Conservation (phyloP, 495 filamentous ascomycete genomes). For the Cercophora newfieldiana region DNA sequence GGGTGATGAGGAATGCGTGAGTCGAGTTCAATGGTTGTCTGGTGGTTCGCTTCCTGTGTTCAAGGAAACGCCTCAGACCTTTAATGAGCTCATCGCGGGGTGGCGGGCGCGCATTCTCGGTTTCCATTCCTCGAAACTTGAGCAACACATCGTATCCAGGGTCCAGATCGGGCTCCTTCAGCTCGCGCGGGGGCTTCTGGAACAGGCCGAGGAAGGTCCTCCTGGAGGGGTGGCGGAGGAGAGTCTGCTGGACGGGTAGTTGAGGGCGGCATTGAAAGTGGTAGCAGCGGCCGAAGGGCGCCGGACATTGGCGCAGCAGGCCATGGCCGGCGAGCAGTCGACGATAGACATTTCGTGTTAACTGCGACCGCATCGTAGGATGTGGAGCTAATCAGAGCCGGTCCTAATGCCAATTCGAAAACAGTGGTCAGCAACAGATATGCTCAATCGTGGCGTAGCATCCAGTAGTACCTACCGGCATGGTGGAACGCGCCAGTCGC, state of each 20-base stretch:
- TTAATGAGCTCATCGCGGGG: constrained; percentile 56
- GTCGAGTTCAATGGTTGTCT: constrained; percentile 60
- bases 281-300: constrained; percentile 19
- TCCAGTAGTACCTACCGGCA: constrained; percentile 18
- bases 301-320: constrained; percentile 40
- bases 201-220: constrained; percentile 62
- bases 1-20: constrained; percentile 59
- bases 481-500: constrained; percentile 26
- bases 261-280: constrained; percentile 14
- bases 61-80: constrained; percentile 67
- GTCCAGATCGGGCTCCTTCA: constrained; percentile 56
- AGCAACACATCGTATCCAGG: constrained; percentile 62
- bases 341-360: constrained; percentile 72
- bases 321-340: constrained; percentile 67
- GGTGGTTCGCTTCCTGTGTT: constrained; percentile 48
- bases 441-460: background rate
- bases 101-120: constrained; percentile 57
- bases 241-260: constrained; percentile 35
- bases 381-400: constrained; percentile 26
- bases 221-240: constrained; percentile 35
- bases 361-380: constrained; percentile 75
- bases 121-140: constrained; percentile 46
- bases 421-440: background rate
- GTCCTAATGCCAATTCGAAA: constrained; percentile 11
- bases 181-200: constrained; percentile 51